A percentile compares a stretch with the other conserved stretches of the same genome.
These are phyloP conservation scores for Draba incana DNA, from an alignment of 345 rosid genomes.

Conservation along the genomic window DNA sequence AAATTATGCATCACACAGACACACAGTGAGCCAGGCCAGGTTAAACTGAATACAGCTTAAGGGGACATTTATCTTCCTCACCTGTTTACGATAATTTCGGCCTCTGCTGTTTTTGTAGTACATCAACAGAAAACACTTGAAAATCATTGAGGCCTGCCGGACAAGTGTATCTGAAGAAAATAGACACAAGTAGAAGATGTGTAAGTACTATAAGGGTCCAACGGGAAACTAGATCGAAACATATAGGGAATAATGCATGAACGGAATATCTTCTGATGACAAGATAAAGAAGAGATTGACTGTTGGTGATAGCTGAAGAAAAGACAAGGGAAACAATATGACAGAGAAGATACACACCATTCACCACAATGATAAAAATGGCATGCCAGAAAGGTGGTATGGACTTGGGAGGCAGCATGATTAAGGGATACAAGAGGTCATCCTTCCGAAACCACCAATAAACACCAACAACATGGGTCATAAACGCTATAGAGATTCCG, in stretches of 20 bases:
- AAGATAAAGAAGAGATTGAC: neutral
- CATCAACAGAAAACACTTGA: conserved; percentile 85
- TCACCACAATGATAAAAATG: conserved; percentile 84
- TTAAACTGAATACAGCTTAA: conserved; percentile 15
- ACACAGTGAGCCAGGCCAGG: conserved; percentile 13
- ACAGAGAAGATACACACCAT: conserved; percentile 60
- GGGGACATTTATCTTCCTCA: conserved; percentile 31
- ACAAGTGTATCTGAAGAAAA: conserved; percentile 79
- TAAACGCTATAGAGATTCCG: conserved; percentile 71
- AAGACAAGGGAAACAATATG: conserved; percentile 25
- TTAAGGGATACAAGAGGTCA: conserved; percentile 82
- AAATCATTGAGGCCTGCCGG: conserved; percentile 88
- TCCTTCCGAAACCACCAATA: conserved; percentile 98
- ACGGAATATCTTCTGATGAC: neutral
- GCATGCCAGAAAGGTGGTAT: conserved; percentile 99
- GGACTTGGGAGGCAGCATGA: conserved; percentile 96
- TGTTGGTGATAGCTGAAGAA: conserved; percentile 5
- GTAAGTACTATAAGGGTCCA: conserved; percentile 32
- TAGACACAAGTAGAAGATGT: conserved; percentile 13
- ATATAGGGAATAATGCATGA: neutral
- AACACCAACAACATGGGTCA: conserved; percentile 74
- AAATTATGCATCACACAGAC: conserved; percentile 18
- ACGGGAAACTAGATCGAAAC: conserved; percentile 9
- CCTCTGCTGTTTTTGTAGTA: conserved; percentile 96
- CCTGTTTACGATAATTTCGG: conserved; percentile 93